These are phyloP conservation scores for Beauveria asiatica DNA, from an alignment of 2,329 filamentous ascomycete genomes.

Conservation along the genomic window DNA sequence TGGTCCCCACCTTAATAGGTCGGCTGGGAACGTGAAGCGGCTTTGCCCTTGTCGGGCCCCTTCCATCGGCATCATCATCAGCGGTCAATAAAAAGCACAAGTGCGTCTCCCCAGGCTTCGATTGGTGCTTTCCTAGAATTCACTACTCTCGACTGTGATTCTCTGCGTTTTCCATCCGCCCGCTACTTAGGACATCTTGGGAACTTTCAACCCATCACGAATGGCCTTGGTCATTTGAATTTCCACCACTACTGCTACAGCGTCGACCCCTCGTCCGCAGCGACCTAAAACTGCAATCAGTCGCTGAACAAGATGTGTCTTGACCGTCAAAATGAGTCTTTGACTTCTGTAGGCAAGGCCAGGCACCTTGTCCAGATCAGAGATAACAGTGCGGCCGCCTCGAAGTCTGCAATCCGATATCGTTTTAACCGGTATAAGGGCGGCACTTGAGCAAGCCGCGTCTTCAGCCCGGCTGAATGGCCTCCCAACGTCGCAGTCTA, in stretches of 20 bases:
- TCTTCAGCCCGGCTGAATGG: conserved; percentile 5
- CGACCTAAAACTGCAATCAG: not conserved
- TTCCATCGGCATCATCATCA: not conserved
- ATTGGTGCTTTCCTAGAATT: not conserved
- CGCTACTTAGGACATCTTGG: not conserved
- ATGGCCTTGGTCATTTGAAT: not conserved
- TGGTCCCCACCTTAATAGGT: conserved; percentile 1
- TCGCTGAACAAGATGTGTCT: not conserved
- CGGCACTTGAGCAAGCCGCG: not conserved
- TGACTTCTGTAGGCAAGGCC: not conserved
- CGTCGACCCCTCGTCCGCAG: not conserved
- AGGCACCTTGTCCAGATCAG: too few species aligned
- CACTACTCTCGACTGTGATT: not conserved
- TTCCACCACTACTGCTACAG: not conserved
- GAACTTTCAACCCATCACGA: not conserved
- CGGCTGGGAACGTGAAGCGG: not conserved
- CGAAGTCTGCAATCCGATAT: not conserved
- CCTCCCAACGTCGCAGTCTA: not conserved
- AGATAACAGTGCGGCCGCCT: not conserved
- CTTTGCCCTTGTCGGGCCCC: not conserved
- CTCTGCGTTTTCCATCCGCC: not conserved
- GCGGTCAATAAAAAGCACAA: not conserved
- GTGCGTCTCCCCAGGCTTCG: too few species aligned
- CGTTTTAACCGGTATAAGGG: conserved; percentile 3
- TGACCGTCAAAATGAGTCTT: not conserved